phyloP scores from a whole-genome alignment of 23 red algal species.

The Gracilaria domingensis region DNA sequence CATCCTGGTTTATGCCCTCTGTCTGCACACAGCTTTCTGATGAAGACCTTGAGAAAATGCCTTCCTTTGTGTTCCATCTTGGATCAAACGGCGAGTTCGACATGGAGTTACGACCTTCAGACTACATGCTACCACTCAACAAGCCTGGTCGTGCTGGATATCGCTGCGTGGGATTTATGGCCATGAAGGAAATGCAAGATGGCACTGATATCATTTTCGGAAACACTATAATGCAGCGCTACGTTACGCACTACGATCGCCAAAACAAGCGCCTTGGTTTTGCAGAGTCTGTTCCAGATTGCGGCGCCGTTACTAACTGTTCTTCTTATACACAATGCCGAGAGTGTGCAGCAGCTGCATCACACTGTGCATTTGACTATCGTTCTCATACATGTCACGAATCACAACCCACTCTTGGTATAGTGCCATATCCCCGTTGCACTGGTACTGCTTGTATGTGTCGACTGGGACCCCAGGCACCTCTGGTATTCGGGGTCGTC shows the following conservation, averaged over 20 bases:
- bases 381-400: slow-evolving; percentile 28
- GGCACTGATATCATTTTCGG: slow-evolving; percentile 84
- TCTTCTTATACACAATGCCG: slow-evolving; percentile 70
- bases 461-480: slow-evolving; percentile 44
- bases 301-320: slow-evolving; percentile 46
- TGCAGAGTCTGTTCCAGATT: slow-evolving; percentile 60
- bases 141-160: slow-evolving; percentile 14
- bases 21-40: slow-evolving; percentile 66
- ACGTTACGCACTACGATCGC: slow-evolving; percentile 79
- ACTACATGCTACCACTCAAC: slow-evolving; percentile 82
- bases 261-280: slow-evolving; percentile 81
- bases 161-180: slow-evolving; percentile 83
- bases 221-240: slow-evolving; percentile 88
- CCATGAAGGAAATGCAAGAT: slow-evolving; percentile 73
- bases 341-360: slow-evolving; percentile 42
- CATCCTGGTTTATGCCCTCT: slow-evolving; percentile 69
- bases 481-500: slow-evolving; percentile 42
- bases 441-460: slow-evolving; percentile 48
- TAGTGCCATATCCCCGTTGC: slow-evolving; percentile 61
- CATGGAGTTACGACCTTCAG: slow-evolving; percentile 54
- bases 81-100: slow-evolving; percentile 66
- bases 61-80: slow-evolving; percentile 67
- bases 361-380: slow-evolving; percentile 50
- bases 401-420: slow-evolving; percentile 12
- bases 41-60: slow-evolving; percentile 70